Conservation (phyloP, 768 basidiomycete species). For the Leccinum fibrillosum region DNA sequence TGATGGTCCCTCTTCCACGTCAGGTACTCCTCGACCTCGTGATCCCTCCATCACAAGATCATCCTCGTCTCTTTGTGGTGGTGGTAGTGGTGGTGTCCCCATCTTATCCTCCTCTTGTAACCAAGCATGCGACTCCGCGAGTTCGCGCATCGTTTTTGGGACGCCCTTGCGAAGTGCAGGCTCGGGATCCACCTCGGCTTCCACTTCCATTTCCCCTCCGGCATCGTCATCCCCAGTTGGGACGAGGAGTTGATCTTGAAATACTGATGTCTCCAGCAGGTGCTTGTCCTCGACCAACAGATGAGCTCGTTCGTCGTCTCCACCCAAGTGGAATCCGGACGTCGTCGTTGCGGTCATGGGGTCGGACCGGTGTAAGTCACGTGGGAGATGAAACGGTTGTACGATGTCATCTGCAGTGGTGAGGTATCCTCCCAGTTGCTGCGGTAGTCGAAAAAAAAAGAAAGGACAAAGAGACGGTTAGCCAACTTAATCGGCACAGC, state of each 20-base stretch:
- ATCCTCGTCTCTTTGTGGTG: slow-evolving; percentile 11
- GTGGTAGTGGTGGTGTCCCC: slow-evolving; percentile 22
- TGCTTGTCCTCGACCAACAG: background rate
- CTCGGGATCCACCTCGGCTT: slow-evolving; percentile 15
- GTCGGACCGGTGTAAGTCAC: slow-evolving; percentile 35
- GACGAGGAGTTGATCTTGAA: slow-evolving; percentile 5
- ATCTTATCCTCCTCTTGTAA: background rate
- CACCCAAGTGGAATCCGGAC: background rate
- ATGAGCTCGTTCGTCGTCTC: background rate
- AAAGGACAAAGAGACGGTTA: slow-evolving; percentile 8
- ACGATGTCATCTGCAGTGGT: slow-evolving; percentile 71
- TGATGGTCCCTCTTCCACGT: slow-evolving; percentile 2
- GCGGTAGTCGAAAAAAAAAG: background rate
- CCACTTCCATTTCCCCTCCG: slow-evolving; percentile 7
- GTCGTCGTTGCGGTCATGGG: slow-evolving; percentile 5
- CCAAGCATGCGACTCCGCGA: slow-evolving; percentile 42
- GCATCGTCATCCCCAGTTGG: slow-evolving; percentile 9
- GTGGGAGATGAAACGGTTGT: slow-evolving; percentile 67
- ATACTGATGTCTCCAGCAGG: background rate
- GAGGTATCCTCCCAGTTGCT: slow-evolving; percentile 57
- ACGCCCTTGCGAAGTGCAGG: slow-evolving; percentile 15
- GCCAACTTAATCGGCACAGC: background rate
- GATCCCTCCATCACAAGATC: background rate
- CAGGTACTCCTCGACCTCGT: background rate
- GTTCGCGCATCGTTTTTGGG: slow-evolving; percentile 63